Percentiles rank a stretch among this genome's conserved stretches.
phyloP scores from a whole-genome alignment of 495 filamentous ascomycete species.

The Penicillium lividum region DNA sequence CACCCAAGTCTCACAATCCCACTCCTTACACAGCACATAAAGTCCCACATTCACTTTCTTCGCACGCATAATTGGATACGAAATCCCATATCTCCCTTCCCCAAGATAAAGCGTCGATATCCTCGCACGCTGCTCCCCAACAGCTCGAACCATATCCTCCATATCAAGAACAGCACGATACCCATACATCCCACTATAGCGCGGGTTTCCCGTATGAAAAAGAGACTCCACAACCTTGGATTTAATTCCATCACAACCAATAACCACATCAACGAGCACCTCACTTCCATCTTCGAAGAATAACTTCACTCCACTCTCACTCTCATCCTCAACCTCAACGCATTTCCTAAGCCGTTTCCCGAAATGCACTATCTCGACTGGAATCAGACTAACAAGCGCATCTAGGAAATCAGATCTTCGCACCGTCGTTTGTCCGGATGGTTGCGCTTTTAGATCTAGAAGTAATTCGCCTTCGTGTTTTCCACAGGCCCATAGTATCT shows the following conservation, averaged over 20 bases:
- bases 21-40: conserved; percentile 47
- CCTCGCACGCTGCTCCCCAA: conserved; percentile 52
- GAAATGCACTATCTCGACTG: conserved; percentile 39
- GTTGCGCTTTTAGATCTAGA: conserved; percentile 35
- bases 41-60: conserved; percentile 61
- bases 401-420: conserved; percentile 62
- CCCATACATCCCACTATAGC: conserved; percentile 54
- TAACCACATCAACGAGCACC: conserved; percentile 42
- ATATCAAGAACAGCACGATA: conserved; percentile 64
- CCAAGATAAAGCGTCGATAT: conserved; percentile 62
- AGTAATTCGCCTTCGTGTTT: conserved; percentile 26
- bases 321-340: conserved; percentile 18
- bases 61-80: conserved; percentile 66
- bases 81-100: conserved; percentile 58
- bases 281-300: conserved; percentile 36
- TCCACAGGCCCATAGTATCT: conserved; percentile 29
- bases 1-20: conserved; percentile 59
- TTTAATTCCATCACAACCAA: conserved; percentile 63
- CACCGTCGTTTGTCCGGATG: conserved; percentile 35
- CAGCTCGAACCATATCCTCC: conserved; percentile 51
- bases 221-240: conserved; percentile 48
- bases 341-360: conserved; percentile 33
- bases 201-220: conserved; percentile 37
- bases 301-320: conserved; percentile 19
- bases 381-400: conserved; percentile 57